These are phyloP conservation scores for Copromyces sp. DNA, from an alignment of 495 filamentous ascomycete genomes.

Conservation along the genomic window DNA sequence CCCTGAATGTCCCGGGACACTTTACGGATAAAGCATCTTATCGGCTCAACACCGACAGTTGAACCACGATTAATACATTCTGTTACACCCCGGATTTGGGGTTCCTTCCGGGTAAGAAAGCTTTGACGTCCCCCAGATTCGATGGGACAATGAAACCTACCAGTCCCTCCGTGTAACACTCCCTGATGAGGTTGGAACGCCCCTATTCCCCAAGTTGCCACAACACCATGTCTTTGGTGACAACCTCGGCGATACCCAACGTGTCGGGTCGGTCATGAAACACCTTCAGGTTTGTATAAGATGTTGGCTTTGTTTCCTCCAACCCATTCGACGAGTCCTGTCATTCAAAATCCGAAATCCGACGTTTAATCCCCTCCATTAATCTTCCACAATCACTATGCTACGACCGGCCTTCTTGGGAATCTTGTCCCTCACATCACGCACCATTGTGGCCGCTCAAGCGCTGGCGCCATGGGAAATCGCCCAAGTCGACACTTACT, in stretches of 20 bases:
- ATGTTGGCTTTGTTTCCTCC: too few relatives aligned
- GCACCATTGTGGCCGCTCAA: background rate
- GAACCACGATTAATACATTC: background rate
- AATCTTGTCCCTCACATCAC: background rate
- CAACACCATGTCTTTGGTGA: background rate
- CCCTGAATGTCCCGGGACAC: background rate
- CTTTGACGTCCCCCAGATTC: background rate
- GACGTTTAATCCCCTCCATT: background rate
- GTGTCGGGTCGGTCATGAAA: background rate
- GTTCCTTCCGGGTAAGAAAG: background rate
- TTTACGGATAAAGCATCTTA: background rate
- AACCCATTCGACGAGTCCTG: background rate
- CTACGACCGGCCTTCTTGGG: background rate
- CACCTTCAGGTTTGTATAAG: background rate
- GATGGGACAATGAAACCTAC: background rate
- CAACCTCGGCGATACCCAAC: background rate
- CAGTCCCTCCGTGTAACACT: background rate
- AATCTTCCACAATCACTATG: background rate
- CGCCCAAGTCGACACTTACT: background rate
- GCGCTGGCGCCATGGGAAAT: constrained; percentile 1
- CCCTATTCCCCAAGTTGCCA: background rate
- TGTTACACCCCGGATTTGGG: background rate
- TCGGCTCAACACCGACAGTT: background rate
- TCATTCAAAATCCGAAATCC: background rate
- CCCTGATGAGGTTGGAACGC: too few relatives aligned